Base-by-base conservation (phyloP, 2,329 filamentous ascomycete genomes). In the Penicillium expansum region DNA sequence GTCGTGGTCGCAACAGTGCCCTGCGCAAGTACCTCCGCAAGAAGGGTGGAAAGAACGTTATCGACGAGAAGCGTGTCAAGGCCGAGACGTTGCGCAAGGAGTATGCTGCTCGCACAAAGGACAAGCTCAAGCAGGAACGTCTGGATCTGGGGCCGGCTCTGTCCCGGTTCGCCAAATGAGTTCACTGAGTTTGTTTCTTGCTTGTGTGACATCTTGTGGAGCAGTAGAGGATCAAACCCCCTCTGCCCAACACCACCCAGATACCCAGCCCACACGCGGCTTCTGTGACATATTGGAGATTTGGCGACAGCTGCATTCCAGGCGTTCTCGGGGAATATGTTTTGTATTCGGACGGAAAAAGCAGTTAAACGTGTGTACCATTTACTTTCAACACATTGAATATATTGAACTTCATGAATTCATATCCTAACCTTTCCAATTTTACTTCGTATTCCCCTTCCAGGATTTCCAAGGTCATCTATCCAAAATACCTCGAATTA, bases 21-120 rank as follows among this genome's bases (percentile, higher is more conserved):
- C 77, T 97, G 62, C 87, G 91, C 70, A 92, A 92, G 74, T 92
- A 95, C 72, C 76, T 97, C 69, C 82, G 94, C 64, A 97, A 97
- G 85, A 92, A 94, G 79, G 87, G 91, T 44, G 88, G 88, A 69
- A 91, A 89, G 82, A 97, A 97, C 74, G 85, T 99, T 56, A 92
- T 99, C 73, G 94, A 99, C 79, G 94, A 97, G 82, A 92, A 93
- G 83, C 87, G 90, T 71, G 76, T 96, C 74, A 87, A 88, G 71
- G 88, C 92, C 47, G 90, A 97, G 73, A 90, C 92, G 76, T 80
- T 96, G 72, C 87, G 88, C 79, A 83, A 85, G 71, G 81, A 83
- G 63, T 81, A 83, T 68, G 86, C 87, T 64, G 85, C 88, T 73
- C 85, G 85, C 73, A 83, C 87, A 66, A 83, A 87, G 71, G 84